Evolutionary conservation across 1,284 basidiomycete genomes (phyloP).

Genomic region (Austroboletus rostrupii): DNA sequence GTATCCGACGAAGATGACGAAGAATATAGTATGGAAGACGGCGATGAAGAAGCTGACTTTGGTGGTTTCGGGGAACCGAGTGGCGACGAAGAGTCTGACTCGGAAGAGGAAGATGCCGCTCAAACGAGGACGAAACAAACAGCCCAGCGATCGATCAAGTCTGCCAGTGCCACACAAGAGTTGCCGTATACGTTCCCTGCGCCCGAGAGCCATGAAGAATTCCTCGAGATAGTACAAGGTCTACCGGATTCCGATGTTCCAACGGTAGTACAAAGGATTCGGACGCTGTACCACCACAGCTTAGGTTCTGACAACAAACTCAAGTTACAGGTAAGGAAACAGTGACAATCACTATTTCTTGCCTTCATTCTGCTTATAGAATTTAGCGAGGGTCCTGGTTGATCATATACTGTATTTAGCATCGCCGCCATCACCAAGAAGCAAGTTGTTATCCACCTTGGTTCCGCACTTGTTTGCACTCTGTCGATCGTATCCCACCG

Average conservation of each 20-base stretch:
- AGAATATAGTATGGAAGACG: conserved; percentile 56
- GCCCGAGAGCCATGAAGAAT: conserved; percentile 82
- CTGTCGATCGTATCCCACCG: conserved; percentile 77
- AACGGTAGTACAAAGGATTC: conserved; percentile 87
- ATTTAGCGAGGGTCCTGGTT: conserved; percentile 78
- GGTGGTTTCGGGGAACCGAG: conserved; percentile 36
- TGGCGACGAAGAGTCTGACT: conserved; percentile 32
- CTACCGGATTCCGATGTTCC: conserved; percentile 72
- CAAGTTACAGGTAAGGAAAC: conserved; percentile 71
- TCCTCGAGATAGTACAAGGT: conserved; percentile 76
- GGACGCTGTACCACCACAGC: conserved; percentile 88
- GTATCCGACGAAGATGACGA: conserved; percentile 25
- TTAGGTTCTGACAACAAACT: conserved; percentile 88
- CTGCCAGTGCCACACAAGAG: conserved; percentile 42
- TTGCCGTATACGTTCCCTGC: conserved; percentile 93
- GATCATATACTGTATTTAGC: conserved; percentile 86
- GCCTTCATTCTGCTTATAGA: conserved; percentile 37
- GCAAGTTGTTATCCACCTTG: conserved; percentile 62
- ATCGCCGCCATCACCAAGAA: conserved; percentile 57
- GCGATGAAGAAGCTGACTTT: conserved; percentile 36
- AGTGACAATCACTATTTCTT: conserved; percentile 1
- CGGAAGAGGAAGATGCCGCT: conserved; percentile 41
- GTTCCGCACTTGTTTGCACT: conserved; percentile 83
- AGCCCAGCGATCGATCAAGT: conserved; percentile 29
- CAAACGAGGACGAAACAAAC: conserved; percentile 34